These are phyloP conservation scores for Termitomyces sp. DNA, from an alignment of 768 basidiomycete species.

Conservation along the genomic window DNA sequence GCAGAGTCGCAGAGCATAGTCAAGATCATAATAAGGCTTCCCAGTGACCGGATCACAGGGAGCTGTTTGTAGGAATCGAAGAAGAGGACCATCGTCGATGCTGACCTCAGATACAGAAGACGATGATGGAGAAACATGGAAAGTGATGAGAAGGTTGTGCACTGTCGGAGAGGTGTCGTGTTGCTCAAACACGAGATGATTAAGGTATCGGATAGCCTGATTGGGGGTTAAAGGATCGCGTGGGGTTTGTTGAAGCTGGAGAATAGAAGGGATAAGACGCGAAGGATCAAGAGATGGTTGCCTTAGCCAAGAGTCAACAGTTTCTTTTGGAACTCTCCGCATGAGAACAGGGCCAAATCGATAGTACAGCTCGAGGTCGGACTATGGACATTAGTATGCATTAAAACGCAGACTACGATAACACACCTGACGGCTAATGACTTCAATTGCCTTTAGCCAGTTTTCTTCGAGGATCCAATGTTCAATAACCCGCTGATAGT, in stretches of 20 bases:
- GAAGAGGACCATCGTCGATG: slow-evolving; percentile 69
- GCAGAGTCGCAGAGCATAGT: slow-evolving; percentile 93
- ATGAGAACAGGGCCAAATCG: slow-evolving; percentile 88
- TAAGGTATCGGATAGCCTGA: slow-evolving; percentile 88
- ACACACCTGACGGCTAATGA: slow-evolving; percentile 83
- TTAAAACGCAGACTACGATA: neutral
- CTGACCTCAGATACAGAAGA: slow-evolving; percentile 28
- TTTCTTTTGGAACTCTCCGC: slow-evolving; percentile 81
- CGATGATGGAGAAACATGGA: slow-evolving; percentile 60
- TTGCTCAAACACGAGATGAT: slow-evolving; percentile 78
- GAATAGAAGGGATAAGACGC: slow-evolving; percentile 83
- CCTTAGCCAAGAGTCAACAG: slow-evolving; percentile 90
- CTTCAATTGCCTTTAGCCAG: slow-evolving; percentile 87
- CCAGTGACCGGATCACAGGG: slow-evolving; percentile 80
- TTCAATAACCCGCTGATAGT: slow-evolving; percentile 81
- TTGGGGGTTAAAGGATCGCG: slow-evolving; percentile 73
- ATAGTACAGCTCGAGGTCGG: slow-evolving; percentile 88
- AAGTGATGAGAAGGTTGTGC: slow-evolving; percentile 91
- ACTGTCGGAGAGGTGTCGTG: slow-evolving; percentile 80
- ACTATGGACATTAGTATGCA: slow-evolving; percentile 36
- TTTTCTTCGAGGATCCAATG: slow-evolving; percentile 92
- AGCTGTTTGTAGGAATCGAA: slow-evolving; percentile 79
- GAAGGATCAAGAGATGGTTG: slow-evolving; percentile 77
- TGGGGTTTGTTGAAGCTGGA: slow-evolving; percentile 73
- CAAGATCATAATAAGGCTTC: slow-evolving; percentile 93